phyloP scores from a whole-genome alignment of 2,329 filamentous ascomycete genomes.

The Aspergillus ochraceus region DNA sequence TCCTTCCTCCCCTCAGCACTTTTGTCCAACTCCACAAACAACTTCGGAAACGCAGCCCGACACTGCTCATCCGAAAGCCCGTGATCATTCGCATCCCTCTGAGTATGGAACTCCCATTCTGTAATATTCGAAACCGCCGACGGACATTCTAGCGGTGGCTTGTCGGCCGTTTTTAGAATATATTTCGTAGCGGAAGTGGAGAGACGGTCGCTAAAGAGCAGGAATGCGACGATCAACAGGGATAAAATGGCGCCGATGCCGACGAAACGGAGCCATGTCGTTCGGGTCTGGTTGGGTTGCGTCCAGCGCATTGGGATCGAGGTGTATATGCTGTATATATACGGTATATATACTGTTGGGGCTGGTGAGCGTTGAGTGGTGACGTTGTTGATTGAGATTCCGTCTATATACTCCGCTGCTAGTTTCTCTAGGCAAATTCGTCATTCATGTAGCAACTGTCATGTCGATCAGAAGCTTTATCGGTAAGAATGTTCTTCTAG shows the following conservation, averaged over 20 bases:
- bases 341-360: not conserved
- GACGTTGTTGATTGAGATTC: not conserved
- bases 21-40: conserved; percentile 40
- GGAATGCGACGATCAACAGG: conserved; percentile 28
- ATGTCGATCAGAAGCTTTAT: not conserved
- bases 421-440: not conserved
- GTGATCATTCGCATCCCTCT: conserved; percentile 38
- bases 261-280: conserved; percentile 29
- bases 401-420: not conserved
- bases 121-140: conserved; percentile 6
- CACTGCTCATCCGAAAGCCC: conserved; percentile 39
- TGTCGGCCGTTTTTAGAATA: conserved; percentile 20
- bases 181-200: conserved; percentile 22
- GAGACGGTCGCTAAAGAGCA: conserved; percentile 19
- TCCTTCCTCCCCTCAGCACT: conserved; percentile 23
- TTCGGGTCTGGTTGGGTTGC: conserved; percentile 7
- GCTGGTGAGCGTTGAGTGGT: no score
- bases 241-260: conserved; percentile 28
- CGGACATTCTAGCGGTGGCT: not conserved
- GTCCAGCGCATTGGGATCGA: conserved; percentile 10
- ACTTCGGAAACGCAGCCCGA: conserved; percentile 41
- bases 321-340: not conserved
- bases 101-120: conserved; percentile 34
- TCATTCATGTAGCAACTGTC: not conserved
- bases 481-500: not conserved